Conservation (phyloP, 2,329 filamentous ascomycete species). For the Fonsecaea pedrosoi region DNA sequence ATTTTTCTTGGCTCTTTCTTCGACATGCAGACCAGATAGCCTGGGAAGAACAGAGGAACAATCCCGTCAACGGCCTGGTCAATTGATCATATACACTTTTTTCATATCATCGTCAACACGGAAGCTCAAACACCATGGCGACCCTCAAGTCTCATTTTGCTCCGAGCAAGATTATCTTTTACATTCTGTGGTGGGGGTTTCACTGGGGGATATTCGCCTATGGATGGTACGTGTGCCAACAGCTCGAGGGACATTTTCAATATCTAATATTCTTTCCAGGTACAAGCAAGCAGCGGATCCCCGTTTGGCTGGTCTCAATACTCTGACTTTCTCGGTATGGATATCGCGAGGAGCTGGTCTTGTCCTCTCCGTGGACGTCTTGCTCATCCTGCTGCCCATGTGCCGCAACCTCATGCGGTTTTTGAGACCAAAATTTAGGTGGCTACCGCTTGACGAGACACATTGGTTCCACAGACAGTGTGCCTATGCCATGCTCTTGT, state of each 20-base stretch:
- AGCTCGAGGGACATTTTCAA: slow-evolving; percentile 34
- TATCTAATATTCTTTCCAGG: slow-evolving; percentile 59
- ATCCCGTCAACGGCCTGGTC: not conserved
- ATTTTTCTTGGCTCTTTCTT: not conserved
- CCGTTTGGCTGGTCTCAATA: slow-evolving; percentile 78
- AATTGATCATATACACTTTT: slow-evolving; percentile 11
- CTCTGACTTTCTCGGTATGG: slow-evolving; percentile 88
- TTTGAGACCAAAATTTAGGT: slow-evolving; percentile 84
- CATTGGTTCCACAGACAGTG: slow-evolving; percentile 96
- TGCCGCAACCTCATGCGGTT: slow-evolving; percentile 88
- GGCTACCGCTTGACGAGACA: slow-evolving; percentile 92
- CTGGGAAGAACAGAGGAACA: not conserved
- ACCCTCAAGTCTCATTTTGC: slow-evolving; percentile 38
- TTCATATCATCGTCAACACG: slow-evolving; percentile 3
- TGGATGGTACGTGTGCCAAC: slow-evolving; percentile 72
- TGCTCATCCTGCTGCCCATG: slow-evolving; percentile 90
- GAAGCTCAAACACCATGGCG: slow-evolving; percentile 26
- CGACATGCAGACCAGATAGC: slow-evolving; percentile 28
- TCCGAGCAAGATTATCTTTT: slow-evolving; percentile 73
- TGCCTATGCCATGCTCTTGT: slow-evolving; percentile 86
- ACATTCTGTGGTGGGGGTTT: slow-evolving; percentile 78
- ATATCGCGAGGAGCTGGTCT: slow-evolving; percentile 92
- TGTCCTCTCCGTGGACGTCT: slow-evolving; percentile 80
- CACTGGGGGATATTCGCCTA: slow-evolving; percentile 80
- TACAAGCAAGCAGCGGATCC: slow-evolving; percentile 74